Percentiles rank a stretch among this genome's conserved stretches.
These are phyloP conservation scores for Diplodia corticola DNA, from an alignment of 2,329 filamentous ascomycete species.

Conservation along the genomic window DNA sequence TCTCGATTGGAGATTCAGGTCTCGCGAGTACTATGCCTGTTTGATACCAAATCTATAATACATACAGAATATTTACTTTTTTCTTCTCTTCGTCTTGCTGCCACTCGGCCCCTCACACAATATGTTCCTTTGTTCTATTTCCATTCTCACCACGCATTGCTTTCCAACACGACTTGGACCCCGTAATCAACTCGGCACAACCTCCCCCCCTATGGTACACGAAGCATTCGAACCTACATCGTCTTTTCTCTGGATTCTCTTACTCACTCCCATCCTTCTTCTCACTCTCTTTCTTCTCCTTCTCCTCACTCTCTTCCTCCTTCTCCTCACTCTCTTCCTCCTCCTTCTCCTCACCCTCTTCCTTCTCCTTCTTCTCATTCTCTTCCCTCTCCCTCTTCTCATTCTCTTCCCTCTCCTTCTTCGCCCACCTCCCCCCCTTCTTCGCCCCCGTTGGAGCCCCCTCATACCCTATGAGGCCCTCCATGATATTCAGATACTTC, in stretches of 20 bases:
- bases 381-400: neutral
- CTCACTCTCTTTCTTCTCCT: neutral
- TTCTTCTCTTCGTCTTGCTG: neutral
- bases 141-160: too few species aligned
- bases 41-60: neutral
- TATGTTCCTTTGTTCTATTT: too few species aligned
- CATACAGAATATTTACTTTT: neutral
- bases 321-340: neutral
- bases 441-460: too few species aligned
- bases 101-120: too few species aligned
- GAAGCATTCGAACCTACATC: neutral
- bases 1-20: neutral
- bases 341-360: neutral
- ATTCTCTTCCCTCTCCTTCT: neutral
- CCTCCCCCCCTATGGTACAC: neutral
- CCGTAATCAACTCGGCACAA: too few species aligned
- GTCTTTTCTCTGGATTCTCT: too few species aligned
- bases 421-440: neutral
- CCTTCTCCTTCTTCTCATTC: neutral
- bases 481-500: too few species aligned
- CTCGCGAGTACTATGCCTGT: neutral
- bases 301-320: too few species aligned
- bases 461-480: too few species aligned
- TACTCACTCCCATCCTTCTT: neutral
- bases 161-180: too few species aligned